Evolutionary conservation across 2,329 filamentous ascomycete genomes (phyloP), one percentile per base, ranked within the genome.

Genomic region (Colletotrichum spaethianum): DNA sequence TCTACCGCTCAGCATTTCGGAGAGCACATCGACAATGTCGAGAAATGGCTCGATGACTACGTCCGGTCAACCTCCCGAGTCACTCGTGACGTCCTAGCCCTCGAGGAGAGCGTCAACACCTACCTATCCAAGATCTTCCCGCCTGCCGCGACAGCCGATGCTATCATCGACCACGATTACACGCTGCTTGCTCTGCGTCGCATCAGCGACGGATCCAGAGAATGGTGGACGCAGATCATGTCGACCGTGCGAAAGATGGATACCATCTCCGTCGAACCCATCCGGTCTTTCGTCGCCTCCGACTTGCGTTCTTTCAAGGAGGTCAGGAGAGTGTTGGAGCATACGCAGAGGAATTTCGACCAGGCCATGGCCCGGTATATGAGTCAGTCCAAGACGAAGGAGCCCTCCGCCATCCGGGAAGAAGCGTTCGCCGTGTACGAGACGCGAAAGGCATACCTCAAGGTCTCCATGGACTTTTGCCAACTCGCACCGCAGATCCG

Each of bases 381-480:
- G 6, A 87, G 89, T 3, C 95, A 98, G 82, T 93, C 92, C 75
- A 98, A 98, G 85, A 92, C 94, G 7, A 99, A 98, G 83, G 96
- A 99, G 82, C 90, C 96, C 0, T 98, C 95, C 0, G 90, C 95
- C 1, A 86, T 99, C 67, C 90, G 96, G 72, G 96, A 99, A 81
- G 96, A 99, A 82, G 96, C 96, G 0, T 99, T 99, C 78, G 92
- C 96, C 79, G 90, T 98, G 46, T 96, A 98, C 80, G 96, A 98
- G 85, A 93, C 94, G 31, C 91, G 96, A 70, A 97, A 96, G 79
- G 90, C 92, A 40, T 99, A 99, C 80, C 86, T 98, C 53, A 96
- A 95, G 80, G 93, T 95, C 1, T 95, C 94, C 18, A 92, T 99
- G 90, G 96, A 99, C 81, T 98, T 95, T 80, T 97, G 94, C 77